Conservation (phyloP, 805 yeast species). For the Yamadazyma nakazawae region DNA sequence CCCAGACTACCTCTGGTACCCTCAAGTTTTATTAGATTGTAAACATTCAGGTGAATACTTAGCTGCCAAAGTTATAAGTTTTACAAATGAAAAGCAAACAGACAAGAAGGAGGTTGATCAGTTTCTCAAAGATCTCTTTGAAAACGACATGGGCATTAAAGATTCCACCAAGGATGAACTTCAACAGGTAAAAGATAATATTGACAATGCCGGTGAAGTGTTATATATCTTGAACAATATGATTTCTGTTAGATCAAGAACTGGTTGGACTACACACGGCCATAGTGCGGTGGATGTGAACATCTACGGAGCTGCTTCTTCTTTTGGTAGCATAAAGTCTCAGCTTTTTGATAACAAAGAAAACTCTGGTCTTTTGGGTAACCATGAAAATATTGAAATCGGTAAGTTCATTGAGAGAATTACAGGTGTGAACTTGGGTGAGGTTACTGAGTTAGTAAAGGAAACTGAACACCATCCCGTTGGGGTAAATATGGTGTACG, state of each 20-base stretch:
- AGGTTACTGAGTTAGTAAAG: slow-evolving; percentile 48
- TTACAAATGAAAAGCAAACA: slow-evolving; percentile 4
- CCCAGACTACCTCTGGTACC: slow-evolving; percentile 86
- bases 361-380: slow-evolving; percentile 58
- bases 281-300: slow-evolving; percentile 96
- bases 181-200: slow-evolving; percentile 16
- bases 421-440: slow-evolving; percentile 45
- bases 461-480: slow-evolving; percentile 44
- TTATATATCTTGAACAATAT: slow-evolving; percentile 60
- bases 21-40: slow-evolving; percentile 64
- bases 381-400: slow-evolving; percentile 82
- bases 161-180: slow-evolving; percentile 56
- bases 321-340: slow-evolving; percentile 36
- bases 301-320: slow-evolving; percentile 76
- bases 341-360: slow-evolving; percentile 28
- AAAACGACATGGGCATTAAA: slow-evolving; percentile 61
- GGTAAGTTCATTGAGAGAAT: slow-evolving; percentile 67
- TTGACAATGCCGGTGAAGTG: slow-evolving; percentile 33
- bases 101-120: slow-evolving; percentile 24
- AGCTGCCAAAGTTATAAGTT: slow-evolving; percentile 40
- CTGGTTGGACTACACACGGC: slow-evolving; percentile 97
- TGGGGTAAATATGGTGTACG: neutral
- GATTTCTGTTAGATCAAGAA: slow-evolving; percentile 76
- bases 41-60: slow-evolving; percentile 76
- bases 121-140: slow-evolving; percentile 56